phyloP scores from a whole-genome alignment of 352 stramenopile species.

The Globisporangium apiculatum region DNA sequence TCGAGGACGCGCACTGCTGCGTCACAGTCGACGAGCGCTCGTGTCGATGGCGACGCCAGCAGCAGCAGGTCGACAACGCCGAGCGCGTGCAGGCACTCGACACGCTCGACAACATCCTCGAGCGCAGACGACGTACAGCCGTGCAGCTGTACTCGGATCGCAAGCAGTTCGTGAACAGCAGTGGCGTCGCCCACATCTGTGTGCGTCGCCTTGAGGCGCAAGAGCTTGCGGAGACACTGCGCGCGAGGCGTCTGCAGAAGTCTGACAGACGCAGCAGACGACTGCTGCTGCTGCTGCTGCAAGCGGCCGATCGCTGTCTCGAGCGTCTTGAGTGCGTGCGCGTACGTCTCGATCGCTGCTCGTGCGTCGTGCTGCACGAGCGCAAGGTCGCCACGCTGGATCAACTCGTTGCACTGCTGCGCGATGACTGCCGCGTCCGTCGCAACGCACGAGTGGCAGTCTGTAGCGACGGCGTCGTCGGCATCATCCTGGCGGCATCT shows the following conservation, averaged over 20 bases:
- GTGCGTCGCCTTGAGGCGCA: conserved; percentile 21
- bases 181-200: conserved; percentile 15
- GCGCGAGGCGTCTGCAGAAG: conserved; percentile 2
- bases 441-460: conserved; percentile 7
- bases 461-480: not conserved
- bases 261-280: conserved; percentile 4
- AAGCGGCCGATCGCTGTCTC: not conserved
- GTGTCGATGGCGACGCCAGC: conserved; percentile 26
- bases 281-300: not conserved
- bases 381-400: conserved; percentile 32
- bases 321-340: conserved; percentile 7
- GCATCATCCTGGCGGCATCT: not conserved
- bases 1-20: conserved; percentile 29
- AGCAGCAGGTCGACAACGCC: conserved; percentile 30
- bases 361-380: conserved; percentile 15
- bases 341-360: conserved; percentile 14
- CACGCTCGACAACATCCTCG: conserved; percentile 28
- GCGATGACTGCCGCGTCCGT: conserved; percentile 26
- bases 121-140: conserved; percentile 25
- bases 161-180: conserved; percentile 28
- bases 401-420: conserved; percentile 38
- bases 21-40: conserved; percentile 27
- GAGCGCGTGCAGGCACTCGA: conserved; percentile 44
- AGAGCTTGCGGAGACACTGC: conserved; percentile 48
- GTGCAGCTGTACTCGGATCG: conserved; percentile 40